Percentiles rank a stretch among this genome's conserved stretches.
These are phyloP conservation scores for Phyllosticta citriasiana DNA, from an alignment of 2,329 filamentous ascomycete species.

Conservation along the genomic window DNA sequence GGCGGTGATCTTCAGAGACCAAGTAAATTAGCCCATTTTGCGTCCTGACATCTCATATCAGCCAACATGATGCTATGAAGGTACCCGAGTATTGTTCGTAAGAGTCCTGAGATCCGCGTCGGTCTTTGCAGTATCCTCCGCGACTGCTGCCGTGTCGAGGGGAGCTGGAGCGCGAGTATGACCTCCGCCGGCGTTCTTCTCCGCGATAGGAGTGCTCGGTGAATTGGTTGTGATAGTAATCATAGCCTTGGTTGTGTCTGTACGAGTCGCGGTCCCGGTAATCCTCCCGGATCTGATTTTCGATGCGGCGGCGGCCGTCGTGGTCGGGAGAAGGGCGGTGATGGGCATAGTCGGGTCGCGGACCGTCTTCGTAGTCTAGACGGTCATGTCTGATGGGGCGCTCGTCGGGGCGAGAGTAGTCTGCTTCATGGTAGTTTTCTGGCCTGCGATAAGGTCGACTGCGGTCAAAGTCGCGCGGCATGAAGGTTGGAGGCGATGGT, in stretches of 20 bases:
- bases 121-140: not conserved
- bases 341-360: not conserved
- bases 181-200: not conserved
- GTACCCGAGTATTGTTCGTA: conserved; percentile 9
- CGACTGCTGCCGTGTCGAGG: conserved; percentile 2
- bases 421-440: not conserved
- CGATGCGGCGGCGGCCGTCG: not conserved
- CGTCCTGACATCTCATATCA: conserved; percentile 5
- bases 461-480: not conserved
- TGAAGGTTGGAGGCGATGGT: not conserved
- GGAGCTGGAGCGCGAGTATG: conserved; percentile 6
- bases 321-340: not conserved
- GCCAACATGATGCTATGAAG: conserved; percentile 10
- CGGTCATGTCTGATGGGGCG: not conserved
- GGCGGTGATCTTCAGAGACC: conserved; percentile 9
- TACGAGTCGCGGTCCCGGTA: not conserved
- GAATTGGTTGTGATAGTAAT: not conserved
- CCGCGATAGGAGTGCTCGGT: not conserved
- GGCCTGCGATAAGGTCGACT: not conserved
- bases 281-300: not conserved
- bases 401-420: not conserved
- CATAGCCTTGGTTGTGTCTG: not conserved
- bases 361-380: not conserved
- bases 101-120: conserved; percentile 7
- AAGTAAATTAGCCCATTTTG: conserved; percentile 9